Conservation (phyloP, 331 rosid species). For the Quercus tomentella region DNA sequence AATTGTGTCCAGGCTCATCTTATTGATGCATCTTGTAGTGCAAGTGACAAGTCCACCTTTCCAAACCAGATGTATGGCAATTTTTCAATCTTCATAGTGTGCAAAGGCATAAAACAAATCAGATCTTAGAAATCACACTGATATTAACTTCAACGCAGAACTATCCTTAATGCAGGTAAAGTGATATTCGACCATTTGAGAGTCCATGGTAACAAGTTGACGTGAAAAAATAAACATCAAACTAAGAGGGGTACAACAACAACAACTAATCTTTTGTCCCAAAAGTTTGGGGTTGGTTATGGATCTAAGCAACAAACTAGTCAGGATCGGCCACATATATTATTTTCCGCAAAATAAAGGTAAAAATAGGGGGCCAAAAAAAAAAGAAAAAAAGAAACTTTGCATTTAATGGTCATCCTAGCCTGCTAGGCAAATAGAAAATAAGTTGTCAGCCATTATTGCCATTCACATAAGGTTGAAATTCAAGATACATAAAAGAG, state of each 20-base stretch:
- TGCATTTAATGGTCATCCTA: neutral
- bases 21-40: neutral
- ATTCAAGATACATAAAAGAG: neutral
- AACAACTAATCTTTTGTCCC: too few relatives aligned
- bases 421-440: neutral
- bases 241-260: neutral
- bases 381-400: neutral
- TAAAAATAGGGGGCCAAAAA: neutral
- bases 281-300: too few relatives aligned
- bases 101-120: neutral
- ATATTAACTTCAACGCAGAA: neutral
- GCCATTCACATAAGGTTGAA: neutral
- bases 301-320: too few relatives aligned
- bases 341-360: too few relatives aligned
- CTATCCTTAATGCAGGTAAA: neutral
- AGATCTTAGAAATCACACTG: neutral
- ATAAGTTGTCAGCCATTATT: neutral
- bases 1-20: neutral
- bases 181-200: neutral
- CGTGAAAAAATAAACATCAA: neutral
- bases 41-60: neutral
- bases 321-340: too few relatives aligned
- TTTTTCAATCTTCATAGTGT: neutral
- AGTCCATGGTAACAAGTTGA: neutral
- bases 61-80: neutral